Percentiles rank a stretch among this genome's conserved stretches.
Evolutionary conservation across 305 asterid species (phyloP).

Genomic region (Andrographis paniculata): DNA sequence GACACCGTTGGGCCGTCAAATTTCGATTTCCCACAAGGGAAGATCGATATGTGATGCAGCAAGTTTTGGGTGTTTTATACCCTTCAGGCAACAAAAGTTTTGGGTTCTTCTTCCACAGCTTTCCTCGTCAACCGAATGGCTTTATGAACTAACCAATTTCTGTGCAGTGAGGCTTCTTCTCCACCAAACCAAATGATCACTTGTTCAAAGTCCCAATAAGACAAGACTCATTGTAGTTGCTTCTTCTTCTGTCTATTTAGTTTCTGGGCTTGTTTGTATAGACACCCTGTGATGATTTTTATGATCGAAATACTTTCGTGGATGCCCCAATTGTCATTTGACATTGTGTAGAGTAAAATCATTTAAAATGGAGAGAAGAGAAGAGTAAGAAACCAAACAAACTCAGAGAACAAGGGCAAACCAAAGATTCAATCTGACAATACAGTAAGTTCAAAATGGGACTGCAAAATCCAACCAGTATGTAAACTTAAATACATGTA

Average conservation of each 20-base stretch:
- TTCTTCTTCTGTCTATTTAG: not conserved
- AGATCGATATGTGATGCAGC: conserved; percentile 8
- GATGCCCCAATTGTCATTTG: too few relatives aligned
- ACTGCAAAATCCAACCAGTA: conserved; percentile 16
- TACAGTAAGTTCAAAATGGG: conserved; percentile 9
- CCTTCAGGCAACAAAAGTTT: not conserved
- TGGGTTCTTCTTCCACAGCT: not conserved
- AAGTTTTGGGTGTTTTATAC: conserved; percentile 5
- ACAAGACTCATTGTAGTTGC: not conserved
- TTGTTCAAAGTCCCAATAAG: not conserved
- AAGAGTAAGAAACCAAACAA: conserved; percentile 1
- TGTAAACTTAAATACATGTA: not conserved
- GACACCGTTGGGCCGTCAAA: conserved; percentile 56
- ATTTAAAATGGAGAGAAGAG: too few relatives aligned
- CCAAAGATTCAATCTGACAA: conserved; percentile 10
- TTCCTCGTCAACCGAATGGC: not conserved
- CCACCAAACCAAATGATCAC: not conserved
- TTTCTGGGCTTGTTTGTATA: not conserved
- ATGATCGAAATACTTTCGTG: too few relatives aligned
- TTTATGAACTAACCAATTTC: not conserved
- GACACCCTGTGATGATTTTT: not conserved
- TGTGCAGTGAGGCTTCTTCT: not conserved
- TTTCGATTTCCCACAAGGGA: conserved; percentile 23
- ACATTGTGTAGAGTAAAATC: too few relatives aligned
- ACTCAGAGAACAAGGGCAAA: not conserved